Base-by-base conservation (phyloP, 805 yeast genomes). In the Wickerhamiella siamensis region DNA sequence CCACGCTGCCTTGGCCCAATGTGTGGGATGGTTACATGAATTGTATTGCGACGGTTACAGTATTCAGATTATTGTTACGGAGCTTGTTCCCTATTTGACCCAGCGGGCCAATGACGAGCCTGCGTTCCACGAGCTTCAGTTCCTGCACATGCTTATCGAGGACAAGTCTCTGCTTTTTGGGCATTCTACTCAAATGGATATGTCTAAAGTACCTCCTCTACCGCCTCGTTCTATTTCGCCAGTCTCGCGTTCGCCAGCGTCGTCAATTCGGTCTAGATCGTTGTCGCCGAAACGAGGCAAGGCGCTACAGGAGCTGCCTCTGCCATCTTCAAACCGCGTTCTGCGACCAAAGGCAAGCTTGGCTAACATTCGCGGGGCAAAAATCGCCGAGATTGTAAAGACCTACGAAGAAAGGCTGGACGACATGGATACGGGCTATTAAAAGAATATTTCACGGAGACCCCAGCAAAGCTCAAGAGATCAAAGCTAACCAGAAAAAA, bases 381-480 rank as follows among this genome's bases (percentile, higher is more conserved):
- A 36, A 16, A 24, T 36, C 31, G 31, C 31, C 15, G 24, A 36
- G 38, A 36, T 36, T 16, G 38, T 36, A 3, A 18, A 20, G 4
- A 24, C 38, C 2, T 36, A 16, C 21, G 38, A 36, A 26, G 38
- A 36, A 12, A 18, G 38, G 4, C 38, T 36, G 5, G 38, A 36
- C 22, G 17, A 24, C 12, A 24, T 24, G 29, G 29, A 12, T 24
- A n/a, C n/a, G n/a, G n/a, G n/a, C n/a, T n/a, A n/a, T n/a, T n/a
- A n/a, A n/a, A n/a, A n/a, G n/a, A n/a, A n/a, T n/a, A n/a, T n/a
- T n/a, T n/a, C n/a, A n/a, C n/a, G n/a, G n/a, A n/a, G n/a, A n/a
- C n/a, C n/a, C n/a, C n/a, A n/a, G n/a, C n/a, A n/a, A n/a, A n/a
- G n/a, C n/a, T n/a, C n/a, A n/a, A n/a, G n/a, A n/a, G n/a, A n/a